Evolutionary conservation across 208 protist species (phyloP).

Genomic region (Trypanosoma caninum): DNA sequence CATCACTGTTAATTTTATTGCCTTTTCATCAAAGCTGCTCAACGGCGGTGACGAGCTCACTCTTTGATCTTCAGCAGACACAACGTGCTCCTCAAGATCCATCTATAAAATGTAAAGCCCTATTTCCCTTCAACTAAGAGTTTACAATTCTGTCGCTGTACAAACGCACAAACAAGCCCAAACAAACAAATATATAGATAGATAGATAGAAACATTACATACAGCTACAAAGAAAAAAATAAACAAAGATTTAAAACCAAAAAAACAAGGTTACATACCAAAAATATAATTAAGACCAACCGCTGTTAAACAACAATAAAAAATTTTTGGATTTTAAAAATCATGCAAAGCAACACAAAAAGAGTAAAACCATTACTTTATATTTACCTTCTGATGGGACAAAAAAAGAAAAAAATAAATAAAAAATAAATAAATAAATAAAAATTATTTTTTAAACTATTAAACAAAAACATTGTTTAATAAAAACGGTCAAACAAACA

Average conservation of each 20-base stretch:
- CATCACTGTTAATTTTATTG: too few relatives aligned
- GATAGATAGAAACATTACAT: too few relatives aligned
- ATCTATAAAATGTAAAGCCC: too few relatives aligned
- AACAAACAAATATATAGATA: too few relatives aligned
- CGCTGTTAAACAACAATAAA: not conserved
- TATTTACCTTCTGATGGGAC: not conserved
- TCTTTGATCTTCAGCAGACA: too few relatives aligned
- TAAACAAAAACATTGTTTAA: not conserved
- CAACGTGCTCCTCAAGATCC: too few relatives aligned
- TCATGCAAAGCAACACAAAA: not conserved
- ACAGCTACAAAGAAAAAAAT: too few relatives aligned
- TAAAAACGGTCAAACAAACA: not conserved
- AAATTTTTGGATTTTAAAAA: not conserved
- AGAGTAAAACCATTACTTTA: not conserved
- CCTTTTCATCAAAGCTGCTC: too few relatives aligned
- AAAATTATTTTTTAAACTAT: not conserved
- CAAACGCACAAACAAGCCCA: too few relatives aligned
- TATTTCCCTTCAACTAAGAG: too few relatives aligned
- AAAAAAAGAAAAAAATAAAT: not conserved
- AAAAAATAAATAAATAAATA: not conserved
- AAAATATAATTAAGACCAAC: slow-evolving; percentile 1
- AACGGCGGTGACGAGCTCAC: too few relatives aligned
- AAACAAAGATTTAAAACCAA: not conserved
- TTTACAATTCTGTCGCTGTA: too few relatives aligned
- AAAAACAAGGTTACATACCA: not conserved